A percentile compares a stretch with the other conserved stretches of the same genome.
These are phyloP conservation scores for Fusarium sp. DNA, from an alignment of 2,329 filamentous ascomycete species.

Conservation along the genomic window DNA sequence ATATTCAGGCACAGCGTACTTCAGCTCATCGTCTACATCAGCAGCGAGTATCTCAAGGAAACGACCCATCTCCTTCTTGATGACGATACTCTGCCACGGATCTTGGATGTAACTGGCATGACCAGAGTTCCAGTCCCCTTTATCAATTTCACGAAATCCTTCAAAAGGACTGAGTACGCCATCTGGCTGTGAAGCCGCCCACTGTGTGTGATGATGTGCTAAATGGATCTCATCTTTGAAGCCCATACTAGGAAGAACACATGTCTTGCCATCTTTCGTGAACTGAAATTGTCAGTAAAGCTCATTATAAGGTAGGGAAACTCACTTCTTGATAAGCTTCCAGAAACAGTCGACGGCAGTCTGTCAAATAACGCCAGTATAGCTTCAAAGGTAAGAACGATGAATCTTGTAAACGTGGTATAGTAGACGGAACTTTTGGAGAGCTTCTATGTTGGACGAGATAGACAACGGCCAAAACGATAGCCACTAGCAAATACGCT, in stretches of 20 bases:
- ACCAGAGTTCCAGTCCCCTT: conserved; percentile 55
- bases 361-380: conserved; percentile 45
- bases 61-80: conserved; percentile 54
- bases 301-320: rapidly evolving
- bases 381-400: conserved; percentile 19
- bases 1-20: conserved; percentile 49
- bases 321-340: conserved; percentile 51
- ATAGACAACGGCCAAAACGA: neutral
- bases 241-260: conserved; percentile 57
- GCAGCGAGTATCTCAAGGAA: conserved; percentile 51
- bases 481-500: conserved; percentile 1
- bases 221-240: conserved; percentile 57
- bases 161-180: conserved; percentile 50
- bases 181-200: conserved; percentile 57
- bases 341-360: conserved; percentile 48
- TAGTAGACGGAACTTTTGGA: conserved; percentile 6
- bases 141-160: conserved; percentile 56
- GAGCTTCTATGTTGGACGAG: neutral
- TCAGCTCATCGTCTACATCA: conserved; percentile 53
- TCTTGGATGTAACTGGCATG: conserved; percentile 51
- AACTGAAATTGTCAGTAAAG: conserved; percentile 40
- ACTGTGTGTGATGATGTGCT: conserved; percentile 55
- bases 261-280: conserved; percentile 55
- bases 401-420: neutral
- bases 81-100: conserved; percentile 52